Conservation (phyloP, 1,284 basidiomycete genomes). For the Malassezia cuniculi region DNA sequence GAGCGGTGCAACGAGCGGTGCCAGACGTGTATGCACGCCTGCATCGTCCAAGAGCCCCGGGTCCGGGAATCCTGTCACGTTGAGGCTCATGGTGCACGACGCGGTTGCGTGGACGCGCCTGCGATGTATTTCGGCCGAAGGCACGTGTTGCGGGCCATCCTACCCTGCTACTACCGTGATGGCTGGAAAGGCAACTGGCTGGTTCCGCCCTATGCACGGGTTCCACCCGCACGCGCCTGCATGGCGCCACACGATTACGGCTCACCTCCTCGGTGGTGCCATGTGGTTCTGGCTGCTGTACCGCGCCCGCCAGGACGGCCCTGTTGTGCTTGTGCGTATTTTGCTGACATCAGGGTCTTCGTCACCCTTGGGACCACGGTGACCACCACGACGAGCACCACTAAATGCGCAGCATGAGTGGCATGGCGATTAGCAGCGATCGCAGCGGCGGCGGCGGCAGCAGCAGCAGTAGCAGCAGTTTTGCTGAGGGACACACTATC, state of each 20-base stretch:
- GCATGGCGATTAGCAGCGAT: too few species aligned
- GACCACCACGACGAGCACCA: constrained; percentile 27
- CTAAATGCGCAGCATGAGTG: too few species aligned
- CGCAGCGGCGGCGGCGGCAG: too few species aligned
- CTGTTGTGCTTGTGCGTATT: constrained; percentile 33
- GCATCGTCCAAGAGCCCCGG: constrained; percentile 13
- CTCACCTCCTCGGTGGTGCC: constrained; percentile 38
- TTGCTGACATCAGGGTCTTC: constrained; percentile 25
- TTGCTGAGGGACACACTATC: too few species aligned
- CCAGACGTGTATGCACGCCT: constrained; percentile 9
- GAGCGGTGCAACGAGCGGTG: constrained; percentile 15
- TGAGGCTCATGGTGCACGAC: constrained; percentile 14
- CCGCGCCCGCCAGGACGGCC: constrained; percentile 41
- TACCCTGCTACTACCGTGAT: neutral
- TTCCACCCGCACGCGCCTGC: constrained; percentile 40
- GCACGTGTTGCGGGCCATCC: too few species aligned
- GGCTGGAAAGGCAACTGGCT: constrained; percentile 18
- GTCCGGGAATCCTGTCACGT: constrained; percentile 21
- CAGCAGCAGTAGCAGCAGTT: too few species aligned
- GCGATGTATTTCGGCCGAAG: too few species aligned
- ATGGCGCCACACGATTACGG: constrained; percentile 31
- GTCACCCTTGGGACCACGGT: constrained; percentile 38
- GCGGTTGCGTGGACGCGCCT: constrained; percentile 1
- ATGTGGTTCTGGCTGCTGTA: constrained; percentile 46
- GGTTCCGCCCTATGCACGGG: constrained; percentile 32